Evolutionary conservation across 1,139 yeast species (phyloP), one percentile per base, ranked within the genome.

Genomic region (Suhomyces maxii): DNA sequence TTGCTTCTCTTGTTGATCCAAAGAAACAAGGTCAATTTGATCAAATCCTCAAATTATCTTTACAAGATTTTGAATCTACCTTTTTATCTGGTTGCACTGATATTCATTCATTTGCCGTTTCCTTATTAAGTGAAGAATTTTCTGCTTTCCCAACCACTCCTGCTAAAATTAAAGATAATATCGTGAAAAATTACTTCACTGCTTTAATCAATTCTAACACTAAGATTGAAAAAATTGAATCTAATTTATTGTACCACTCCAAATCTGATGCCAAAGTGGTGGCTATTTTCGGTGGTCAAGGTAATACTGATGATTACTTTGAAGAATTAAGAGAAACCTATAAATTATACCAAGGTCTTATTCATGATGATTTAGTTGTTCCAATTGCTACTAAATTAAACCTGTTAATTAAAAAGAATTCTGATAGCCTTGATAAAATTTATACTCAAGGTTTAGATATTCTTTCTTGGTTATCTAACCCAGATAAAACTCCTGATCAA

Each of bases 241-340:
- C 93, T 31, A 88, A 82, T 46, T 70, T 82, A 54, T 73, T 79
- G 60, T 63, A 63, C 48, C 73, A 75, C 45, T 67, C 79, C 26
- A 47, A 59, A 33, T 49, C 56, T 39, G 61, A 71, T 37, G 90
- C 95, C 45, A 72, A 77, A 52, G 69, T 90, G 49, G 83, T 80
- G 51, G 96, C 97, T 52, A 84, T 93, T 54, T 93, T 93, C 61
- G 99, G 99, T 67, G 99, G 99, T 61, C 99, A 93, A 76, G 99
- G 99, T 72, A 91, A 89, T 73, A 85, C 96, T 43, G 98, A 95
- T 64, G 98, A 93, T 65, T 93, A 90, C 76, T 93, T 93, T 63
- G 97, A 91, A 64, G 99, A 95, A 75, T 82, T 93, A 64, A 84
- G 96, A 67, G 96, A 90, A 57, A 69, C 90, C 51, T 85, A 87